Evolutionary conservation across 208 protist species (phyloP).

Genomic region (Vickermania spadyakhi): DNA sequence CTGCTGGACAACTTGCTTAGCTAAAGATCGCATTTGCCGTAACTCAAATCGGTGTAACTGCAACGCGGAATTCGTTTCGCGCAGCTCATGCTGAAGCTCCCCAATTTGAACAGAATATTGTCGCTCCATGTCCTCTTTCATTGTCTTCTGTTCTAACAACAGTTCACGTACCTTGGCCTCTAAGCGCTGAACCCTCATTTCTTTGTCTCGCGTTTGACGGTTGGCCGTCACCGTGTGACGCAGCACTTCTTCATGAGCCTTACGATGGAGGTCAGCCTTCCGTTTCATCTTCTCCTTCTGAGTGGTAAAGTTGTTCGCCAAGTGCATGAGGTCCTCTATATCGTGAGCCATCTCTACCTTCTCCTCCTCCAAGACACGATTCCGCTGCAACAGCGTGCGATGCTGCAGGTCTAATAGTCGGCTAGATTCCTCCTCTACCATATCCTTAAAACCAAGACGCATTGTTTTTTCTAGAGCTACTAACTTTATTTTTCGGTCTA

Average conservation of each 20-base stretch:
- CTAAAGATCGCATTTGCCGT: conserved; percentile 31
- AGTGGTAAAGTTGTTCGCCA: conserved; percentile 32
- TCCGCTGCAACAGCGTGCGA: conserved; percentile 30
- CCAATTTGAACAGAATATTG: conserved; percentile 31
- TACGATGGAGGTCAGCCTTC: conserved; percentile 31
- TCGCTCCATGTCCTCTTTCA: conserved; percentile 15
- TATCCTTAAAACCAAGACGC: conserved; percentile 37
- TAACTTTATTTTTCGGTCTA: conserved; percentile 77
- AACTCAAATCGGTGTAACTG: conserved; percentile 41
- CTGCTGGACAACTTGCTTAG: conserved; percentile 44
- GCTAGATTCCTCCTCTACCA: conserved; percentile 36
- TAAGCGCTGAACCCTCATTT: conserved; percentile 41
- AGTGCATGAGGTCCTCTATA: conserved; percentile 56
- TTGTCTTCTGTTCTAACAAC: conserved; percentile 13
- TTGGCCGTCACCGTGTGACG: conserved; percentile 35
- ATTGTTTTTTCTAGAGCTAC: conserved; percentile 68
- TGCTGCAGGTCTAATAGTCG: conserved; percentile 34
- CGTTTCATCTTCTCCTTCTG: conserved; percentile 37
- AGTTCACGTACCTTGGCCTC: conserved; percentile 42
- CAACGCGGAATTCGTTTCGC: conserved; percentile 26
- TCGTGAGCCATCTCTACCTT: conserved; percentile 37
- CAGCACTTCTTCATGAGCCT: conserved; percentile 47
- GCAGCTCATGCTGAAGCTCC: conserved; percentile 35
- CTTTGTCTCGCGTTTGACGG: conserved; percentile 25
- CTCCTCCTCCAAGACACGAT: conserved; percentile 34